Conservation (phyloP, 192 early-diverging fungal genomes). For the Mortierella claussenii region DNA sequence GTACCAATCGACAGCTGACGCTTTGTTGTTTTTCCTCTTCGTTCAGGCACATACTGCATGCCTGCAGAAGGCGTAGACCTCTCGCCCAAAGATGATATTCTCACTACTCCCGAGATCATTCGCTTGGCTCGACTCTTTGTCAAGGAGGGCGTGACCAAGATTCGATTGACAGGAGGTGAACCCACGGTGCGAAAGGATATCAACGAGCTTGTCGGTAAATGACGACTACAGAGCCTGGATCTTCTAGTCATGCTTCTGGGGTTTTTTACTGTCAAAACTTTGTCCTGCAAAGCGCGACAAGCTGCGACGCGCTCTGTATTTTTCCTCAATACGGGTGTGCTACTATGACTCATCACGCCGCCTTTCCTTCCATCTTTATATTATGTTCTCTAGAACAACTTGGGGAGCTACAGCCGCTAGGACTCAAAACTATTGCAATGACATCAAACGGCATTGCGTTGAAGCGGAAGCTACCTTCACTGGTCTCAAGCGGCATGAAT, state of each 20-base stretch:
- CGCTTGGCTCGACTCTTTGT: conserved; percentile 88
- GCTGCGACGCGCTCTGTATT: too few species aligned
- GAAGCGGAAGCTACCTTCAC: conserved; percentile 78
- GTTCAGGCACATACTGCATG: conserved; percentile 94
- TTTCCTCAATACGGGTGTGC: too few species aligned
- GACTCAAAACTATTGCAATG: conserved; percentile 86
- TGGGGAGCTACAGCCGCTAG: conserved; percentile 74
- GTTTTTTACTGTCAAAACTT: too few species aligned
- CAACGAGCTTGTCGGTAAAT: conserved; percentile 81
- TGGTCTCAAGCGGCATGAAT: conserved; percentile 83
- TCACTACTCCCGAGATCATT: conserved; percentile 87
- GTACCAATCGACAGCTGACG: too few species aligned
- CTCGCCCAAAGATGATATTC: conserved; percentile 72
- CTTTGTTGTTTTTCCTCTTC: too few species aligned
- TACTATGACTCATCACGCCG: neutral
- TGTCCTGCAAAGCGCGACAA: too few species aligned
- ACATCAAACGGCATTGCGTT: conserved; percentile 96
- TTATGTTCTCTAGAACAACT: conserved; percentile 62
- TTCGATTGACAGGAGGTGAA: conserved; percentile 96
- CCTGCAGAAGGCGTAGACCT: conserved; percentile 86
- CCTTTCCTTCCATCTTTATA: neutral
- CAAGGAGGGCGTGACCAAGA: conserved; percentile 89
- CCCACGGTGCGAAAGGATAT: conserved; percentile 95
- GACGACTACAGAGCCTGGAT: too few species aligned
- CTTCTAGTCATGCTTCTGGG: too few species aligned